Evolutionary conservation across 495 filamentous ascomycete genomes (phyloP).

Genomic region (Usnea hakonensis): DNA sequence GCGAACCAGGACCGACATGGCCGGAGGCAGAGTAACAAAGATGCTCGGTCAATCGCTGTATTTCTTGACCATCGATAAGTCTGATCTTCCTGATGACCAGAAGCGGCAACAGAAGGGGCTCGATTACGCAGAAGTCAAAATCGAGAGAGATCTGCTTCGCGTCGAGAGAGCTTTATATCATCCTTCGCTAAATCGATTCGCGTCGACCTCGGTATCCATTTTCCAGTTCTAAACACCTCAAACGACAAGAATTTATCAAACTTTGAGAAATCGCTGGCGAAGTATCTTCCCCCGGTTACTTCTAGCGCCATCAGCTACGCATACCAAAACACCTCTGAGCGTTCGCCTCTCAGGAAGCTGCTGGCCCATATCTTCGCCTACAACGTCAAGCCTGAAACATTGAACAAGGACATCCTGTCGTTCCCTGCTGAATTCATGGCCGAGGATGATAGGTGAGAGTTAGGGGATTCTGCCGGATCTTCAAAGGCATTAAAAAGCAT

Average conservation of each 20-base stretch:
- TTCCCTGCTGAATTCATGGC: constrained; percentile 10
- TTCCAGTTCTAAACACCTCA: no score
- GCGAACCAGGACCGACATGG: background rate
- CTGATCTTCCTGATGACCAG: background rate
- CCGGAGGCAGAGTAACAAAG: constrained; percentile 4
- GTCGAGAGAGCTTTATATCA: background rate
- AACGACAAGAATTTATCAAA: no score
- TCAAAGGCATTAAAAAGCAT: background rate
- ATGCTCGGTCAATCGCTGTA: background rate
- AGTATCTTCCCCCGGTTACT: background rate
- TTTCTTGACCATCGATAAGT: background rate
- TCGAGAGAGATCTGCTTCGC: background rate
- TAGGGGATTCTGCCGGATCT: background rate
- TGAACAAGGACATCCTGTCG: constrained; percentile 9
- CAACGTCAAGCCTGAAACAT: constrained; percentile 6
- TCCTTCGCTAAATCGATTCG: no score
- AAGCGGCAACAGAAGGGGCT: background rate
- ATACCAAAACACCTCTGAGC: background rate
- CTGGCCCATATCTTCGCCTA: constrained; percentile 8
- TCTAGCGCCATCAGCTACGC: constrained; percentile 2
- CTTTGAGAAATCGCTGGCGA: background rate
- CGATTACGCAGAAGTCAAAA: background rate
- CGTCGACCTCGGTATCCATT: no score
- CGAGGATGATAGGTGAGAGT: constrained; percentile 2
- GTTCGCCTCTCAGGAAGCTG: constrained; percentile 3